Conservation (phyloP, 805 yeast genomes). For the Lipomyces sp. region DNA sequence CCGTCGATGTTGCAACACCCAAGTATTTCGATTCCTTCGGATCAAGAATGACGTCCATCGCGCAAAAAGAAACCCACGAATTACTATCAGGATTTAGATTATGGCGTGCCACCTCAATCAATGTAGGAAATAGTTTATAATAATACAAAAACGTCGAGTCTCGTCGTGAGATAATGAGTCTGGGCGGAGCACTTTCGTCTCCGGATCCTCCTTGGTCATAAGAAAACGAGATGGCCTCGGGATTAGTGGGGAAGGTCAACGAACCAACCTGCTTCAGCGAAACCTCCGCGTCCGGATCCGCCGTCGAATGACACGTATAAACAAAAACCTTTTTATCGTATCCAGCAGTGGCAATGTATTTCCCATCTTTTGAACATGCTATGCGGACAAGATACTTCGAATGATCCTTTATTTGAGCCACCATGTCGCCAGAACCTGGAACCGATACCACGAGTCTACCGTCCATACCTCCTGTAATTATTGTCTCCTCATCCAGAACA, state of each 20-base stretch:
- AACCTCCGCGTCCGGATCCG: not conserved
- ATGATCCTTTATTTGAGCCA: slow-evolving; percentile 39
- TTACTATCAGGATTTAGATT: slow-evolving; percentile 28
- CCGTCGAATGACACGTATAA: slow-evolving; percentile 10
- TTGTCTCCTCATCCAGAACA: slow-evolving; percentile 32
- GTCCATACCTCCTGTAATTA: slow-evolving; percentile 53
- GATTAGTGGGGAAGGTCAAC: slow-evolving; percentile 24
- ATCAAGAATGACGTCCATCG: slow-evolving; percentile 26
- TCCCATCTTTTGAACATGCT: slow-evolving; percentile 38
- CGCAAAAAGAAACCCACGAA: slow-evolving; percentile 30
- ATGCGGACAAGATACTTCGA: slow-evolving; percentile 40
- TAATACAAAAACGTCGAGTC: slow-evolving; percentile 30
- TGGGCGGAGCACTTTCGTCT: not conserved
- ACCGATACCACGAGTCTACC: slow-evolving; percentile 42
- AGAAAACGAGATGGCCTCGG: slow-evolving; percentile 26
- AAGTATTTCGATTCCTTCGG: slow-evolving; percentile 34
- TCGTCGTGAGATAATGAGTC: slow-evolving; percentile 27
- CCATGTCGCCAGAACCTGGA: slow-evolving; percentile 16
- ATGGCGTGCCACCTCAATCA: slow-evolving; percentile 26
- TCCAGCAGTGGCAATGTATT: slow-evolving; percentile 42
- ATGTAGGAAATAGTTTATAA: slow-evolving; percentile 21
- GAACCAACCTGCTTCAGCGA: slow-evolving; percentile 11
- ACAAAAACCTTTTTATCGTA: slow-evolving; percentile 31
- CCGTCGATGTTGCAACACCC: slow-evolving; percentile 71
- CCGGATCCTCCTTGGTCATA: not conserved